Evolutionary conservation across 2,329 filamentous ascomycete genomes (phyloP).

Genomic region (Phialemoniopsis sp.): DNA sequence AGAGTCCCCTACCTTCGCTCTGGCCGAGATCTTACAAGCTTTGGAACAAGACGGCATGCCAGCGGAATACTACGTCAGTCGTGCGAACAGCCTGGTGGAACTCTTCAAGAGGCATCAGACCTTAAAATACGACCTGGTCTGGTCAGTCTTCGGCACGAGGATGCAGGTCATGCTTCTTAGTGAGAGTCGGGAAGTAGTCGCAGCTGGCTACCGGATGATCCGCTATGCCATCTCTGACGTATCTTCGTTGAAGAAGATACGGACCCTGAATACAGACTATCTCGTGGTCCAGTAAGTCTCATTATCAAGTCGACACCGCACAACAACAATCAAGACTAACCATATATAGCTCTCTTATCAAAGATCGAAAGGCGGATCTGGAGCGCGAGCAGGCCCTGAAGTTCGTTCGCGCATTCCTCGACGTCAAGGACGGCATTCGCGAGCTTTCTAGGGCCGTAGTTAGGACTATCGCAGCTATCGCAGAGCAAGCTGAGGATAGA

Average conservation of each 20-base stretch:
- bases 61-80: slow-evolving; percentile 91
- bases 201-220: slow-evolving; percentile 88
- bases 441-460: slow-evolving; percentile 87
- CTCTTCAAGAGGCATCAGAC: slow-evolving; percentile 92
- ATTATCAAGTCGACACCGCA: background rate
- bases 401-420: slow-evolving; percentile 89
- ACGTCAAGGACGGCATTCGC: slow-evolving; percentile 86
- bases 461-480: slow-evolving; percentile 84
- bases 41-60: slow-evolving; percentile 83
- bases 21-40: slow-evolving; percentile 86
- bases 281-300: slow-evolving; percentile 67
- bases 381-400: slow-evolving; percentile 96
- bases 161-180: slow-evolving; percentile 96
- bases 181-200: slow-evolving; percentile 92
- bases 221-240: slow-evolving; percentile 93
- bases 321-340: slow-evolving; percentile 5
- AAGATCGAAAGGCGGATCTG: slow-evolving; percentile 94
- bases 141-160: slow-evolving; percentile 88
- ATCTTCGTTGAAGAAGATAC: slow-evolving; percentile 82
- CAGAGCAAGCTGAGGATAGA: slow-evolving; percentile 80
- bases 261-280: slow-evolving; percentile 84
- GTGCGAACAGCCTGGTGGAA: slow-evolving; percentile 89
- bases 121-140: slow-evolving; percentile 93
- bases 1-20: slow-evolving; percentile 87
- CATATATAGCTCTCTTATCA: slow-evolving; percentile 67